Evolutionary conservation across 345 rosid species (phyloP), one percentile per base, ranked within the genome.

Genomic region (Kernera saxatilis): DNA sequence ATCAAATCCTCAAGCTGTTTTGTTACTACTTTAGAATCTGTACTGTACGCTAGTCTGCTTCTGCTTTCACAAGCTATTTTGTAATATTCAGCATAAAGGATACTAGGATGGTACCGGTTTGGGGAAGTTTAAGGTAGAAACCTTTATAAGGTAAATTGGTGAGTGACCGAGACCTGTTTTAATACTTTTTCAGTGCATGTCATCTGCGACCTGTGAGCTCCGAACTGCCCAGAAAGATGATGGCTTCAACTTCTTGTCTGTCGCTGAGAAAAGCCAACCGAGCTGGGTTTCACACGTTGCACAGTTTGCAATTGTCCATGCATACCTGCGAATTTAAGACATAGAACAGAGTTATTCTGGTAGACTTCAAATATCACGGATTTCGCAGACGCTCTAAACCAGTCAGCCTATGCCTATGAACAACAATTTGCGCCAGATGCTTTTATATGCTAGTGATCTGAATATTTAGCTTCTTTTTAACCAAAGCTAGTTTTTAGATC

Each of bases 221-320:
- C 95, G 85, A 56, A 91, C 84, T 25, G 91, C 99, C 97, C 99
- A 91, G 62, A 94, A 94, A 8, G 84, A 87, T 56, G 66, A 77
- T 44, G 99, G 99, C 85, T 82, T 88, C 86, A 93, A 52, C 64
- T 80, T 85, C 35, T 72, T 76, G 59, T 81, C 85, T 9, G 84
- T 88, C 5, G 96, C 90, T 3, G 97, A 88, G 69, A 87, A 94
- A 59, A 83, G 88, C 99, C 99, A 94, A 17, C 99, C 99, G 81
- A 89, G 76, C 56, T 78, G 92, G 13, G 75, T 72, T 75, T 83
- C 86, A 37, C 95, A 91, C 5, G 65, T 67, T 3, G 80, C 72
- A 61, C 95, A 87, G 13, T 70, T 74, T 46, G 84, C 79, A 40
- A 84, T 63, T 40, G 95, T 87, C 97, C 99, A 94, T 14, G 96